Base-by-base conservation (phyloP, 805 yeast genomes). In the Starmerella bombicola region DNA sequence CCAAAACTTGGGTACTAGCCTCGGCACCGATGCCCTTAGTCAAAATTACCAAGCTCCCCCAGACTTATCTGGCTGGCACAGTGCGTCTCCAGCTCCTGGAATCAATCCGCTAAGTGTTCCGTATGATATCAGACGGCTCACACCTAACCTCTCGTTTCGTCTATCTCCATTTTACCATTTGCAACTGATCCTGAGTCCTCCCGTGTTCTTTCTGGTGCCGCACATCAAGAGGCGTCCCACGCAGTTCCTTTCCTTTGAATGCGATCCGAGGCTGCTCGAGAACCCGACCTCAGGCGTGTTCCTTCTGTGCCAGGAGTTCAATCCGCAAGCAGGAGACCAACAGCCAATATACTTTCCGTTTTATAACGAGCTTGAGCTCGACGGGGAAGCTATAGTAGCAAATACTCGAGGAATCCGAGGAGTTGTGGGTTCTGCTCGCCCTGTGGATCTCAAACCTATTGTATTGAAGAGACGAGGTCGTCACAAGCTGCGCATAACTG, bases 331-430 rank as follows among this genome's bases (percentile, higher is more conserved):
- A n/a, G 40, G 38, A 22, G 33, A 33, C 18, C 19, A 31, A 20
- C 40, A 51, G 17, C 54, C 52, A 8, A 50, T 83, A 8, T 73
- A 71, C 50, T 86, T 74, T 51, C 96, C 97, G 0, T 65, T 62
- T 21, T 83, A 82, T 4, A 62, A 77, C 34, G 93, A 80, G 53
- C 63, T 86, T 3, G 67, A 66, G 30, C 66, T 80, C 30, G 83
- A 88, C 54, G 68, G 66, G 4, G 45, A 48, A 2, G 59, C 56
- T 13, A 55, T 78, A 1, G 68, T 68, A 30, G 76, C 68, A 28
- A 73, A 73, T 44, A 71, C 76, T 2, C 72, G 76, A 41, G 96
- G 96, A 1, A 62, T 85, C 23, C 83, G 83, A 54, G 79, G 78
- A 35, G 72, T 69, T 43, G 70, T 71, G 0, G 95, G 94, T 0